Evolutionary conservation across 2,329 filamentous ascomycete species (phyloP).

Genomic region (Colletotrichum sp.): DNA sequence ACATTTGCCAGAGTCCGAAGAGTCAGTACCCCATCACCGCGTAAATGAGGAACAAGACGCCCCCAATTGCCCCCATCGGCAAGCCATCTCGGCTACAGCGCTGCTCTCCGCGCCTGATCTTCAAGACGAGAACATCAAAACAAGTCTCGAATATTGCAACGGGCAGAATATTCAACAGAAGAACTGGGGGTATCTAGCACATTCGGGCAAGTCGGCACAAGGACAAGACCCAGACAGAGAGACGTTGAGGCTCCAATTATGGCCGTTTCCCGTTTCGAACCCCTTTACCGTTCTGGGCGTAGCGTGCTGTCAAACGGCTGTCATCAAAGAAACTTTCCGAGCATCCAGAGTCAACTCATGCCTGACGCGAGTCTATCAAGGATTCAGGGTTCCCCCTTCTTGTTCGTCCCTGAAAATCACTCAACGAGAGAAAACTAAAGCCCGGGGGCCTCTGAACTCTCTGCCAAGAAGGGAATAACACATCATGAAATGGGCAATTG

Average conservation of each 20-base stretch:
- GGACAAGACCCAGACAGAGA: background rate
- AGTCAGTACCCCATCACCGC: background rate
- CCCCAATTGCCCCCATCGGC: background rate
- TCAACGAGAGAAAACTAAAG: background rate
- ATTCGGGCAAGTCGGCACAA: background rate
- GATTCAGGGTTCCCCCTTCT: background rate
- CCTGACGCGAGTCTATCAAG: background rate
- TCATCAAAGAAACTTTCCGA: background rate
- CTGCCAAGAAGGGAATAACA: background rate
- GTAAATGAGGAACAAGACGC: background rate
- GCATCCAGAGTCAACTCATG: background rate
- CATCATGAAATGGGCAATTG: background rate
- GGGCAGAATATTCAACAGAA: background rate
- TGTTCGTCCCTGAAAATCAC: background rate
- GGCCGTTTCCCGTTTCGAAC: background rate
- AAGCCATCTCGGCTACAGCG: background rate
- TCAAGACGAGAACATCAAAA: background rate
- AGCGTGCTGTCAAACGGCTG: constrained; percentile 8
- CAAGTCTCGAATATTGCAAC: background rate
- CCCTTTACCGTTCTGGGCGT: background rate
- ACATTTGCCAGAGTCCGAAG: background rate
- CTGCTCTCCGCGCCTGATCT: background rate
- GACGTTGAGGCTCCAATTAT: background rate
- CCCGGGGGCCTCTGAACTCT: background rate
- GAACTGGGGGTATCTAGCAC: background rate